Conservation (phyloP, 1,139 yeast species). For the Spencermartinsiella ligniputridi region DNA sequence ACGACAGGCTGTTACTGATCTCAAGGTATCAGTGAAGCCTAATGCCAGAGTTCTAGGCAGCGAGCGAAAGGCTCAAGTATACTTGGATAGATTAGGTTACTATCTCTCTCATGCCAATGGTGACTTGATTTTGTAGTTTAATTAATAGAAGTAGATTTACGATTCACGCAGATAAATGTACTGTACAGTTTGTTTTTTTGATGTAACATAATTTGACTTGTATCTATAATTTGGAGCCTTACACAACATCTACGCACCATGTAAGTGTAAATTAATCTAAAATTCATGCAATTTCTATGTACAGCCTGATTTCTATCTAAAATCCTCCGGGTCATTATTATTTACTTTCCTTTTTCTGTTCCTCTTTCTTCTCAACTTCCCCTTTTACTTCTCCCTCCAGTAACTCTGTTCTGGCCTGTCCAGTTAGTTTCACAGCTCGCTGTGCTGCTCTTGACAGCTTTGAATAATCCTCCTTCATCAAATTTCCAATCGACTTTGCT, state of each 20-base stretch:
- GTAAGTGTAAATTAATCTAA: no score
- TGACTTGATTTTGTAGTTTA: slow-evolving; percentile 18
- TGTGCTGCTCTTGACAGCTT: slow-evolving; percentile 19
- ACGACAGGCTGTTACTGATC: slow-evolving; percentile 22
- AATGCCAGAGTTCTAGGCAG: slow-evolving; percentile 43
- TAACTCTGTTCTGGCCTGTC: neutral
- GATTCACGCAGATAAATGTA: neutral
- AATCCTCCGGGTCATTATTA: no score
- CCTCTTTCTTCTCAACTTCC: neutral
- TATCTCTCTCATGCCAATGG: slow-evolving; percentile 29
- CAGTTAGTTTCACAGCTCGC: slow-evolving; percentile 12
- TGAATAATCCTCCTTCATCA: slow-evolving; percentile 34
- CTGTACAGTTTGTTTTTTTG: no score
- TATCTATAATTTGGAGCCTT: no score
- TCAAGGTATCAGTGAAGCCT: slow-evolving; percentile 42
- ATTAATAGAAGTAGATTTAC: slow-evolving; percentile 4
- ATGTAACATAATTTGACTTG: no score
- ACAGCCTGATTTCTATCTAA: no score
- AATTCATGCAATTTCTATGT: no score
- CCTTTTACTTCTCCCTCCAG: neutral
- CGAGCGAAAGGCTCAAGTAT: slow-evolving; percentile 42
- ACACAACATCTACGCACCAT: no score
- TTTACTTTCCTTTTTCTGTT: slow-evolving; percentile 2
- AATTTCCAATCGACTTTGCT: slow-evolving; percentile 31
- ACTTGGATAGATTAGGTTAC: slow-evolving; percentile 30